These are phyloP conservation scores for Trichoderma sp. DNA, from an alignment of 2,329 filamentous ascomycete species.

Conservation along the genomic window DNA sequence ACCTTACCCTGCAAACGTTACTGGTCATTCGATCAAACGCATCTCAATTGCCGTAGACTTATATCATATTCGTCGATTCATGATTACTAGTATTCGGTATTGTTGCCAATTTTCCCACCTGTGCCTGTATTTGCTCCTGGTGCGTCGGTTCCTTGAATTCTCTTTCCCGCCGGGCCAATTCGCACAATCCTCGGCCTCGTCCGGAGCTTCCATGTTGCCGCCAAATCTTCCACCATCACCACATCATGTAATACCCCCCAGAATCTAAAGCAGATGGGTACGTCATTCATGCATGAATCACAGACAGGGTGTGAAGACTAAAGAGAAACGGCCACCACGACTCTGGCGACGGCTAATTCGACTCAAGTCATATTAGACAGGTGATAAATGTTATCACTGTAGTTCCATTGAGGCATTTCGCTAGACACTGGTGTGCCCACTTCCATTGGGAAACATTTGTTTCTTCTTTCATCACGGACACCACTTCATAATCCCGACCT, in stretches of 20 bases:
- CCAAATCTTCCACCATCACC: neutral
- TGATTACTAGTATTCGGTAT: neutral
- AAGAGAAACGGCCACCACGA: neutral
- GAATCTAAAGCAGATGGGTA: neutral
- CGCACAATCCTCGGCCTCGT: neutral
- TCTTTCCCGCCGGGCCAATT: neutral
- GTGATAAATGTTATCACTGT: neutral
- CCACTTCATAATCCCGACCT: slow-evolving; percentile 5
- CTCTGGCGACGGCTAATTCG: neutral
- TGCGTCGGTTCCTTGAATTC: neutral
- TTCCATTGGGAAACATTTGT: neutral
- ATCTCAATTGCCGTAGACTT: neutral
- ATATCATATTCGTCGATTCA: neutral
- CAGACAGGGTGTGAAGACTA: neutral
- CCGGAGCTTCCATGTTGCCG: neutral
- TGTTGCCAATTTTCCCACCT: neutral
- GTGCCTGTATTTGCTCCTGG: neutral
- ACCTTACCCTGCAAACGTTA: neutral
- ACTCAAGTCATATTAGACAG: neutral
- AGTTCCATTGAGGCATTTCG: neutral
- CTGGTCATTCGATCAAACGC: neutral
- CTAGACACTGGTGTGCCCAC: neutral
- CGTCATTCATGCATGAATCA: neutral
- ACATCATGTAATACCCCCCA: neutral
- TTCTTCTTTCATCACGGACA: neutral